phyloP scores from a whole-genome alignment of 148 eudicot genomes.

The Pouteria glomerata region DNA sequence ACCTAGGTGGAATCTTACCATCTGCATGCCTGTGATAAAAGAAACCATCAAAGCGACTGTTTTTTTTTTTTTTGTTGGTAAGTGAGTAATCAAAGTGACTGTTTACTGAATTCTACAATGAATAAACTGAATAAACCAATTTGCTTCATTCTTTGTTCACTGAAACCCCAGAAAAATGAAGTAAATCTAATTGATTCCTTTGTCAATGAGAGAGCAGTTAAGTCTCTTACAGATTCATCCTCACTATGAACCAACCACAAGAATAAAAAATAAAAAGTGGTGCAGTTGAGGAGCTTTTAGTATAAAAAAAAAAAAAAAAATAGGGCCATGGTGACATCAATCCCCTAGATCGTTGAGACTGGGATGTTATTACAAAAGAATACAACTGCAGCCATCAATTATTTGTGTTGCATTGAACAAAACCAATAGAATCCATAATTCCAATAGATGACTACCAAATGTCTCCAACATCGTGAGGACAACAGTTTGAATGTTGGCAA shows the following conservation, averaged over 20 bases:
- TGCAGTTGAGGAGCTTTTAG: neutral
- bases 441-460: constrained; percentile 20
- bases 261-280: too few relatives aligned
- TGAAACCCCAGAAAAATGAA: too few relatives aligned
- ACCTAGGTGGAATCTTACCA: too few relatives aligned
- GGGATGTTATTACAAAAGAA: neutral
- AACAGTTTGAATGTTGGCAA: constrained; percentile 19
- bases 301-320: neutral
- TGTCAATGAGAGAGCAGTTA: neutral
- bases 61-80: too few relatives aligned
- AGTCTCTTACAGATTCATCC: neutral
- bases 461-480: too few relatives aligned
- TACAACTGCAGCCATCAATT: constrained; percentile 18
- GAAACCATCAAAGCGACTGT: too few relatives aligned
- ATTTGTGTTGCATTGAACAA: constrained; percentile 10
- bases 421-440: constrained; percentile 16
- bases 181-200: neutral
- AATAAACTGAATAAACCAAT: too few relatives aligned
- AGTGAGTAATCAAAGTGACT: too few relatives aligned
- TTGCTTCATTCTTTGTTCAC: too few relatives aligned
- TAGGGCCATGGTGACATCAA: constrained; percentile 1
- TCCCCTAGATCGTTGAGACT: neutral
- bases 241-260: too few relatives aligned
- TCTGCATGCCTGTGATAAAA: too few relatives aligned
- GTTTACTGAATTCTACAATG: too few relatives aligned